Percentiles rank a stretch among this genome's conserved stretches.
These are phyloP conservation scores for Phytophthora parvispora DNA, from an alignment of 352 stramenopile genomes.

Conservation along the genomic window DNA sequence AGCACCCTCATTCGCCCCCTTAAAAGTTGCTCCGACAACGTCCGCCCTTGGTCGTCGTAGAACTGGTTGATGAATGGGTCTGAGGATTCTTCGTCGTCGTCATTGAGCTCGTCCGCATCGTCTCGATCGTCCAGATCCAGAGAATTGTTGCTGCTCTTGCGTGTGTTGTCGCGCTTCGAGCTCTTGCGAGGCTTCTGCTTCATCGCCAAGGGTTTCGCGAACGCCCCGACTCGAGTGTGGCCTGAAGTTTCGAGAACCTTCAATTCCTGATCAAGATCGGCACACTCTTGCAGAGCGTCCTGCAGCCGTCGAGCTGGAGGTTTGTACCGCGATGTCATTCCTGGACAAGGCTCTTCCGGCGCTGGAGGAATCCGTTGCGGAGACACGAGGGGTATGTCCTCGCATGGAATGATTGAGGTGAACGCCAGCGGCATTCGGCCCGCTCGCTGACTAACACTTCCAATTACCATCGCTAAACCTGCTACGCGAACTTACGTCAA, in stretches of 20 bases:
- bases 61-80: slow-evolving; percentile 74
- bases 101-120: slow-evolving; percentile 8
- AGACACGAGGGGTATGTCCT: slow-evolving; percentile 24
- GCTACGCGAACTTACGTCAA: neutral
- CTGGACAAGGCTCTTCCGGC: neutral
- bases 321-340: slow-evolving; percentile 21
- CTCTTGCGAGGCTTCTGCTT: slow-evolving; percentile 19
- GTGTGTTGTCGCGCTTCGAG: neutral
- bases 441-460: slow-evolving; percentile 5
- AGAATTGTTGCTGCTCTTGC: neutral
- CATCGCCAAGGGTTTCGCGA: slow-evolving; percentile 58
- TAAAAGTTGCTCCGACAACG: slow-evolving; percentile 72
- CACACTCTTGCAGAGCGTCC: slow-evolving; percentile 31
- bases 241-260: slow-evolving; percentile 75
- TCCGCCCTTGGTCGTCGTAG: slow-evolving; percentile 63
- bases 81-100: slow-evolving; percentile 44
- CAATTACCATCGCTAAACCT: slow-evolving; percentile 11
- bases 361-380: slow-evolving; percentile 20
- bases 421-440: slow-evolving; percentile 29
- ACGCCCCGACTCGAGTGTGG: slow-evolving; percentile 63
- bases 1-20: slow-evolving; percentile 63
- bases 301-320: slow-evolving; percentile 27
- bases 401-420: slow-evolving; percentile 16
- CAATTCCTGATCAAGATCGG: slow-evolving; percentile 53
- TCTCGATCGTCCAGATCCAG: neutral